Evolutionary conservation across 768 basidiomycete genomes (phyloP).

Genomic region (Tubosaeta brunneosetosa): DNA sequence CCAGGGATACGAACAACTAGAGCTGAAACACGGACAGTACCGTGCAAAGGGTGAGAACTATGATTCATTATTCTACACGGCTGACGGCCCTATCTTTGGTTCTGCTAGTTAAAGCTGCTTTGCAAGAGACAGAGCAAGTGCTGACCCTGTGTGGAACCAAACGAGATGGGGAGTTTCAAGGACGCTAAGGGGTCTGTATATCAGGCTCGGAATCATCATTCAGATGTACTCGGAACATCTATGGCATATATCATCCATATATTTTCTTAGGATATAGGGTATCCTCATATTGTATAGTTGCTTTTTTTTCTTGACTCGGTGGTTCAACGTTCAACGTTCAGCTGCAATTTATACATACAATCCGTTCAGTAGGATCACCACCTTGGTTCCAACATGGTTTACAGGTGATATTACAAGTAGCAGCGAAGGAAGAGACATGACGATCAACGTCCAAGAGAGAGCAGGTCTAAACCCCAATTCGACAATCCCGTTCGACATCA

Average conservation of each 20-base stretch:
- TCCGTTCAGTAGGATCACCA: too few species aligned
- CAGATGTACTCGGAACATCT: neutral
- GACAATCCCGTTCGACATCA: neutral
- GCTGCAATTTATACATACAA: too few species aligned
- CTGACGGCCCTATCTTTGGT: slow-evolving; percentile 7
- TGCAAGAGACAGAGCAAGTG: slow-evolving; percentile 44
- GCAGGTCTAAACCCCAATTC: neutral
- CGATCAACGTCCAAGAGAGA: neutral
- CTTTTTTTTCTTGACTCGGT: neutral
- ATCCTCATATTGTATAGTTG: neutral
- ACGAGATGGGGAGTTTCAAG: slow-evolving; percentile 28
- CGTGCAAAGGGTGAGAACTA: slow-evolving; percentile 35
- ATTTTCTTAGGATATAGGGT: neutral
- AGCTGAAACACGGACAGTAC: slow-evolving; percentile 39
- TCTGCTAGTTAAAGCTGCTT: slow-evolving; percentile 34
- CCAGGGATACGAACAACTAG: slow-evolving; percentile 36
- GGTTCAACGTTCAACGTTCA: too few species aligned
- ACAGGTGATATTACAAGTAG: neutral
- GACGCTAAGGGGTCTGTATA: neutral
- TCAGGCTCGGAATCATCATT: neutral
- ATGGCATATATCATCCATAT: neutral
- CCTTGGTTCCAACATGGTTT: too few species aligned
- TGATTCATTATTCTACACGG: neutral
- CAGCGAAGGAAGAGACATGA: neutral
- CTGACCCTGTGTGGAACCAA: slow-evolving; percentile 43